Evolutionary conservation across 768 basidiomycete species (phyloP).

Genomic region (Xerocomus brunneocitrinus): DNA sequence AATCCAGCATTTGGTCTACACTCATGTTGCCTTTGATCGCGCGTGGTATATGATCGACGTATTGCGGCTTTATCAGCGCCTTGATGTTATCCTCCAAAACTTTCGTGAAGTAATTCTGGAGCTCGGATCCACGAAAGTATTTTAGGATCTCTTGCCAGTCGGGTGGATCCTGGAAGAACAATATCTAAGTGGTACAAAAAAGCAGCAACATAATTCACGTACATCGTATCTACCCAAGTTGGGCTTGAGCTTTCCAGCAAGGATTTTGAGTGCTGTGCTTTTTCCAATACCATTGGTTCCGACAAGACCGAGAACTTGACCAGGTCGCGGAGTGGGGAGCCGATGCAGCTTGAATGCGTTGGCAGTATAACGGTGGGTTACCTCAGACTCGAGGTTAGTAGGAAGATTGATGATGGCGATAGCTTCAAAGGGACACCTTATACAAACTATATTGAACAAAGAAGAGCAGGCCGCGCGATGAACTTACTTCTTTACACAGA

Average conservation of each 20-base stretch:
- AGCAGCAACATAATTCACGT: conserved; percentile 25
- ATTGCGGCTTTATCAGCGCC: conserved; percentile 98
- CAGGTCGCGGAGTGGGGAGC: conserved; percentile 92
- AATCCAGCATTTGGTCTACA: conserved; percentile 88
- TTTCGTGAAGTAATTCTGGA: conserved; percentile 99
- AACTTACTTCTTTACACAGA: conserved; percentile 96
- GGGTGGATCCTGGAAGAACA: conserved; percentile 72
- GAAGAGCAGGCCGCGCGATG: neutral
- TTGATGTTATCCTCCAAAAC: conserved; percentile 98
- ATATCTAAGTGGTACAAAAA: neutral
- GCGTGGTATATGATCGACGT: conserved; percentile 97
- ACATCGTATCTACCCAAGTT: conserved; percentile 97
- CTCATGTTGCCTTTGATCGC: conserved; percentile 89
- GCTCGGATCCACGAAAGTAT: conserved; percentile 96
- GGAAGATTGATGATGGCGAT: conserved; percentile 99
- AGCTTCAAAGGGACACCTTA: conserved; percentile 97
- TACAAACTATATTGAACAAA: conserved; percentile 2
- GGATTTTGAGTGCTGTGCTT: conserved; percentile 93
- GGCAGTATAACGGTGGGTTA: conserved; percentile 97
- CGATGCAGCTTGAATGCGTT: conserved; percentile 99
- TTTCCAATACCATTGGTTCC: conserved; percentile 99
- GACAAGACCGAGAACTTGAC: conserved; percentile 97
- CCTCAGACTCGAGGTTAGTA: conserved; percentile 92
- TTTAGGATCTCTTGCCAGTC: conserved; percentile 99
- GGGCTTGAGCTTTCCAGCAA: conserved; percentile 96